Evolutionary conservation across 2,329 filamentous ascomycete species (phyloP).

Genomic region (Orbilia brochopaga): DNA sequence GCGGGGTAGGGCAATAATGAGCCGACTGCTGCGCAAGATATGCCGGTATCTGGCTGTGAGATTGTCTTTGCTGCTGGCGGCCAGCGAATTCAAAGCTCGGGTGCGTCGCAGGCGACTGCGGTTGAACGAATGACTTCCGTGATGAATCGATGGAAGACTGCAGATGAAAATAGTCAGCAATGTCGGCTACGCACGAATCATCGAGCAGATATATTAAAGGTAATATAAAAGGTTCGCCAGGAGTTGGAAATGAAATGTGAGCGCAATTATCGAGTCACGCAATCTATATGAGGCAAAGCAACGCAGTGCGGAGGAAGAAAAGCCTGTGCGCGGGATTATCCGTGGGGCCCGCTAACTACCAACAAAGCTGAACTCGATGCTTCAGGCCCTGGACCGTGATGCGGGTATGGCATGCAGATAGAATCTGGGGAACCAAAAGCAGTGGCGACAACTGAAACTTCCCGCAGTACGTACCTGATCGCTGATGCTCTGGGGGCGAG

Average conservation of each 20-base stretch:
- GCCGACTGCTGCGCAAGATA: conserved; percentile 21
- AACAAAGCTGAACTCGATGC: background rate
- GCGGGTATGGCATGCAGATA: background rate
- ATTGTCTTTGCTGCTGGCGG: conserved; percentile 22
- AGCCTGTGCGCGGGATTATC: too few species aligned
- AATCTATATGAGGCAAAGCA: conserved; percentile 8
- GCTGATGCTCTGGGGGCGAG: conserved; percentile 30
- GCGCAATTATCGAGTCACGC: too few species aligned
- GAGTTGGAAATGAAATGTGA: too few species aligned
- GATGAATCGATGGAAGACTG: conserved; percentile 27
- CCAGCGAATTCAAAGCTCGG: conserved; percentile 20
- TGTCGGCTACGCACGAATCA: background rate
- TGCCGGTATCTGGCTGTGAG: conserved; percentile 5
- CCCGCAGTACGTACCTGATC: conserved; percentile 34
- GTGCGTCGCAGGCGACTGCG: conserved; percentile 28
- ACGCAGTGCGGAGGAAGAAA: conserved; percentile 14
- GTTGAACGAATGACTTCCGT: conserved; percentile 14
- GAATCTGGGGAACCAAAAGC: background rate
- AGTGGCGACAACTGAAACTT: conserved; percentile 18
- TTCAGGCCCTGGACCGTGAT: too few species aligned
- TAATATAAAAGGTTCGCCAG: too few species aligned
- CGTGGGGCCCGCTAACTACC: background rate
- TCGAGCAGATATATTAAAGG: too few species aligned
- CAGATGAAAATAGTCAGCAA: background rate
- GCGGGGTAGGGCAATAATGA: conserved; percentile 43